phyloP scores from a whole-genome alignment of 78 protist genomes.

The Diacronema lutheri region DNA sequence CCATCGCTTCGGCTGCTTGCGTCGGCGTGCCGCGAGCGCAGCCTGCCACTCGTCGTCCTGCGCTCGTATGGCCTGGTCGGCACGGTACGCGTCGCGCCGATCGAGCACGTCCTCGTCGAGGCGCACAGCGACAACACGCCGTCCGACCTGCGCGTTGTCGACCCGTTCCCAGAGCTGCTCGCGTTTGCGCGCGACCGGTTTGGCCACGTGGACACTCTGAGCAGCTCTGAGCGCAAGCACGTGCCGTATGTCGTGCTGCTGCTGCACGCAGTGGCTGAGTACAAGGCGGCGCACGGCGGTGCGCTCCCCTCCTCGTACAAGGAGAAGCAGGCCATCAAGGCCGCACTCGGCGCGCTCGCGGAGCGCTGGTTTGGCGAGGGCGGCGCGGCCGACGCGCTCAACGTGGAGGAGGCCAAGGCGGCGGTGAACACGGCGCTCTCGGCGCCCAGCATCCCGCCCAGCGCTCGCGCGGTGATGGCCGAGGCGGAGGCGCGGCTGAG shows the following conservation, averaged over 20 bases:
- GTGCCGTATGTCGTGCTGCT: slow-evolving; percentile 62
- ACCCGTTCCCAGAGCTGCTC: neutral
- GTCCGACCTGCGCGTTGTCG: neutral
- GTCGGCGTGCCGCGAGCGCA: neutral
- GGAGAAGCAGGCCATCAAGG: slow-evolving; percentile 67
- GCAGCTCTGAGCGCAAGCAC: slow-evolving; percentile 48
- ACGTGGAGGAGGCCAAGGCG: slow-evolving; percentile 63
- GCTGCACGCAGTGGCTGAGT: neutral
- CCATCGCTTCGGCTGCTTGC: slow-evolving; percentile 42
- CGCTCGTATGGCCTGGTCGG: slow-evolving; percentile 79
- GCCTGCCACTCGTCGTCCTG: slow-evolving; percentile 54
- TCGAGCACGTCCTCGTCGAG: slow-evolving; percentile 57
- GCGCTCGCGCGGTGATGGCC: neutral
- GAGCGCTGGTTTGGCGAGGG: neutral
- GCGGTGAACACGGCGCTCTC: slow-evolving; percentile 26
- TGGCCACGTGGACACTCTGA: neutral
- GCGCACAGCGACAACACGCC: neutral
- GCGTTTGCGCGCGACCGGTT: too few relatives aligned
- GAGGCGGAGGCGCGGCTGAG: neutral
- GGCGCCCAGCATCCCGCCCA: neutral
- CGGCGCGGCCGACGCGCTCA: neutral
- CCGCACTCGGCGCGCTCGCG: neutral
- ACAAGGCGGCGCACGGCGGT: neutral
- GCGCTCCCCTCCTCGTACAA: slow-evolving; percentile 17
- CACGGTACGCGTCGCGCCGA: slow-evolving; percentile 48